phyloP scores from a whole-genome alignment of 1,284 basidiomycete genomes.

The Trametes hirsuta region DNA sequence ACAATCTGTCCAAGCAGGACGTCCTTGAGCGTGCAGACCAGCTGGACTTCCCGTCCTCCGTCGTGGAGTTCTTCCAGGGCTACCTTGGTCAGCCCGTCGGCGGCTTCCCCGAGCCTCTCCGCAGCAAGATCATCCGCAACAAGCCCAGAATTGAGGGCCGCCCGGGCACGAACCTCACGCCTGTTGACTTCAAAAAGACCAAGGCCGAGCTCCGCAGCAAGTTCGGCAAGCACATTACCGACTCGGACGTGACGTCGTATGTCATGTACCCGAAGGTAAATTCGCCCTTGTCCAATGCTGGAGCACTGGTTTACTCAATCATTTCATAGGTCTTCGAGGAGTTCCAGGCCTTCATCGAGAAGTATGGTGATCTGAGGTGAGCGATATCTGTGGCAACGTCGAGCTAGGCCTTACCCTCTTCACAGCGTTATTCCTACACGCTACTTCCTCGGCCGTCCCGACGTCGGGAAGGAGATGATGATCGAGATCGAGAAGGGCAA shows the following conservation, averaged over 20 bases:
- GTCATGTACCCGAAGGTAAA: slow-evolving; percentile 93
- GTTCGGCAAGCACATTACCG: slow-evolving; percentile 94
- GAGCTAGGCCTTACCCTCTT: background rate
- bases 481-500: slow-evolving; percentile 98
- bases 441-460: slow-evolving; percentile 94
- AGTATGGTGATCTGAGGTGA: slow-evolving; percentile 93
- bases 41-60: slow-evolving; percentile 97
- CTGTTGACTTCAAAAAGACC: slow-evolving; percentile 95
- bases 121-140: slow-evolving; percentile 90
- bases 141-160: slow-evolving; percentile 93
- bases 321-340: slow-evolving; percentile 88
- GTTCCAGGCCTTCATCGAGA: slow-evolving; percentile 92
- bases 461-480: slow-evolving; percentile 94
- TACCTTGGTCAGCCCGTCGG: slow-evolving; percentile 97
- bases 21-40: slow-evolving; percentile 86
- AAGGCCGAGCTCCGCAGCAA: slow-evolving; percentile 92
- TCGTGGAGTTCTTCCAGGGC: slow-evolving; percentile 97
- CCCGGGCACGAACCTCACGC: slow-evolving; percentile 86
- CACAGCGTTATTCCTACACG: slow-evolving; percentile 90
- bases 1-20: slow-evolving; percentile 86
- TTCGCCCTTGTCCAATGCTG: background rate
- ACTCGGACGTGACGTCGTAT: slow-evolving; percentile 92
- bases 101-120: slow-evolving; percentile 97
- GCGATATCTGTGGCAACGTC: slow-evolving; percentile 1
- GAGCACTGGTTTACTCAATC: background rate